Conservation (phyloP, 805 yeast genomes). For the Hanseniaspora jakobsenii region DNA sequence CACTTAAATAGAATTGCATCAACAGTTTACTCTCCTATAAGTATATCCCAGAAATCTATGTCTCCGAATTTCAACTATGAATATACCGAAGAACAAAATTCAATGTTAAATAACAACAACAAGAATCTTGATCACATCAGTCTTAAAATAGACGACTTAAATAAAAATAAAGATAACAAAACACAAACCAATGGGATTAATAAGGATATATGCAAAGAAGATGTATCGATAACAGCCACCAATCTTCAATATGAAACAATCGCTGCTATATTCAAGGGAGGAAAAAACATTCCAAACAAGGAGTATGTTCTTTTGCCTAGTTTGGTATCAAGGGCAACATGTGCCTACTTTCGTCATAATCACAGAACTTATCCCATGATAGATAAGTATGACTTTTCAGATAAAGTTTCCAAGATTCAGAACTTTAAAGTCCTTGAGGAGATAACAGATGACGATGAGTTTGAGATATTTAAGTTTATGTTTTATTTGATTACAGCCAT, state of each 20-base stretch:
- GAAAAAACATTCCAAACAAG: slow-evolving; percentile 9
- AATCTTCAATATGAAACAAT: slow-evolving; percentile 26
- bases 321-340: slow-evolving; percentile 30
- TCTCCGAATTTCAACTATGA: too few relatives aligned
- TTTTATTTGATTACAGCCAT: slow-evolving; percentile 42
- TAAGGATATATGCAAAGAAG: slow-evolving; percentile 18
- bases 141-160: too few relatives aligned
- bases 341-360: slow-evolving; percentile 36
- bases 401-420: slow-evolving; percentile 25
- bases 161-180: too few relatives aligned
- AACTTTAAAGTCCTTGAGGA: slow-evolving; percentile 21
- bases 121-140: too few relatives aligned
- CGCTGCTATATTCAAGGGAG: slow-evolving; percentile 25
- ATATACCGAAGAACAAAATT: too few relatives aligned
- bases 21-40: too few relatives aligned
- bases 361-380: slow-evolving; percentile 36
- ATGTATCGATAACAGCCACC: slow-evolving; percentile 25
- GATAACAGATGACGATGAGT: slow-evolving; percentile 22
- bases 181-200: slow-evolving; percentile 13
- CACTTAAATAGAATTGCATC: too few relatives aligned
- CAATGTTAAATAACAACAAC: too few relatives aligned
- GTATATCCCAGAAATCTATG: too few relatives aligned
- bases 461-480: slow-evolving; percentile 31
- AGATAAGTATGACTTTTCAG: slow-evolving; percentile 30
- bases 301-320: slow-evolving; percentile 26